Evolutionary conservation across 169 alveolate genomes (phyloP), one percentile per base, ranked within the genome.

Genomic region (Plasmodium billcollinsi): DNA sequence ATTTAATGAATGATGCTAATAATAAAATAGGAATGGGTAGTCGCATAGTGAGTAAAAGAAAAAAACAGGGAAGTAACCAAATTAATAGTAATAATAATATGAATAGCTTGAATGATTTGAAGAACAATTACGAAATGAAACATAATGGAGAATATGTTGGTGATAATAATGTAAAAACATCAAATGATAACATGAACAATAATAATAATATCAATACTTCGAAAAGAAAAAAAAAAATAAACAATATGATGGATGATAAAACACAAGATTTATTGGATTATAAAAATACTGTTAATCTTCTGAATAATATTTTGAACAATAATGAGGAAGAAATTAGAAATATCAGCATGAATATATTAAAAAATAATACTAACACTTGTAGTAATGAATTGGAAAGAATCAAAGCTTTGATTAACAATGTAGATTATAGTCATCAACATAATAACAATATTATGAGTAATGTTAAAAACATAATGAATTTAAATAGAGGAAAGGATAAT

Each of bases 331-430:
- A 39, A 5, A 11, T 39, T 39, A 39, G 9, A 6, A 54, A 73
- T 39, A 21, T 15, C 14, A 73, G 39, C 39, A 58, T 14, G 26
- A 62, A 52, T 14, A n/a, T 29, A 11, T 74, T 61, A 18, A 18
- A 29, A 52, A 45, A 58, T 74, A 62, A 21, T 59, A 61, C 43
- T 21, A 18, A 39, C 54, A 20, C 2, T 15, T 20, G 20, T 69
- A 45, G 2, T 69, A 33, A 66, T 26, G 39, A 66, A n/a, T n/a
- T 14, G 8, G 21, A 26, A 14, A 8, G 1, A 66, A 29, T n/a
- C 21, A 66, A 39, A 26, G 56, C 6, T 66, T 56, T 15, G 14
- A 18, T 18, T 61, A 73, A 47, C 20, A 73, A 56, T 61, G 39
- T 52, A 24, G 6, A 7, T 14, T 9, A 9, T 21, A n/a, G 8